Percentiles rank a stretch among this genome's conserved stretches.
phyloP scores from a whole-genome alignment of 306 rosid genomes.

The Lathyrus sativus region DNA sequence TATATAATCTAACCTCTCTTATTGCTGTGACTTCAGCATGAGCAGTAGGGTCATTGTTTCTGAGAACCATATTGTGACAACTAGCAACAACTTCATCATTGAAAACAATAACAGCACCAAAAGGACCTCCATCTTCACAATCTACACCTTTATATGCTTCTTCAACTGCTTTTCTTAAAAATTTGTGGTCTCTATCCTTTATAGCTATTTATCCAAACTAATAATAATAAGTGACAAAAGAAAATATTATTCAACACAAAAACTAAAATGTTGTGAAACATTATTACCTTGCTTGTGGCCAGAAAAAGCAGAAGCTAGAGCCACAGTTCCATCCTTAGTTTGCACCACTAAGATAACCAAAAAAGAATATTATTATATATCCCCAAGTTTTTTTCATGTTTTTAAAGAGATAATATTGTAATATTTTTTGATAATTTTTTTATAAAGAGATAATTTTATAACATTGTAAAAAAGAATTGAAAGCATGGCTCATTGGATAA shows the following conservation, averaged over 20 bases:
- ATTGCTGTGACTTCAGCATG: slow-evolving; percentile 95
- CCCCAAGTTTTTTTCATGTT: no score
- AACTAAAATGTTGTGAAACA: not conserved
- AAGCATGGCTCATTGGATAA: not conserved
- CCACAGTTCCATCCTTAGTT: slow-evolving; percentile 66
- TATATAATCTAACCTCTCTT: slow-evolving; percentile 71
- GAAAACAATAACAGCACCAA: slow-evolving; percentile 79
- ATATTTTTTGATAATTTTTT: no score
- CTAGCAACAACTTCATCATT: slow-evolving; percentile 77
- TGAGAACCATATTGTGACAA: slow-evolving; percentile 84
- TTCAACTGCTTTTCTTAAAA: slow-evolving; percentile 77
- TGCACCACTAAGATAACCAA: slow-evolving; percentile 53
- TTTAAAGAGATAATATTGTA: no score
- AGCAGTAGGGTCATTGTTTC: slow-evolving; percentile 84
- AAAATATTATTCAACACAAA: not conserved
- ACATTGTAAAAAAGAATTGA: not conserved
- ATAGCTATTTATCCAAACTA: slow-evolving; percentile 53
- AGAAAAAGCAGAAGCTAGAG: slow-evolving; percentile 86
- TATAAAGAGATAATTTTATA: no score
- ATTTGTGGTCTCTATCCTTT: slow-evolving; percentile 79
- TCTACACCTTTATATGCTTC: slow-evolving; percentile 94
- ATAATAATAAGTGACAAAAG: no score
- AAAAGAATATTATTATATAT: not conserved
- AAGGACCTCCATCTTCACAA: slow-evolving; percentile 88
- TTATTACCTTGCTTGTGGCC: slow-evolving; percentile 87